These are phyloP conservation scores for Pleurotus pulmonarius DNA, from an alignment of 768 basidiomycete genomes.

Conservation along the genomic window DNA sequence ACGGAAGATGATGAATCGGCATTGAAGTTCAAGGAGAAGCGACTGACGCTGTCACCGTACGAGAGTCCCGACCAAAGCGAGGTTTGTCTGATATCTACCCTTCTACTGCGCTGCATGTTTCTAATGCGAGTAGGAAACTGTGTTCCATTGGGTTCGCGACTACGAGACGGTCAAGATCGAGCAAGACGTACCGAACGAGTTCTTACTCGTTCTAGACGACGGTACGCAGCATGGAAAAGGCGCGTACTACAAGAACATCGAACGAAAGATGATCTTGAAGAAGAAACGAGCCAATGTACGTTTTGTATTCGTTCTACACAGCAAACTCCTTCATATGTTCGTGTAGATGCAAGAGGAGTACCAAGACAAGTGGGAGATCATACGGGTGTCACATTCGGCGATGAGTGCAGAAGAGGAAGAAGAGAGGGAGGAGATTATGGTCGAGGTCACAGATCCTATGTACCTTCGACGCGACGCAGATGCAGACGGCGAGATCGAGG, in stretches of 20 bases:
- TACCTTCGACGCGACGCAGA: conserved; percentile 52
- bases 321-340: neutral
- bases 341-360: conserved; percentile 66
- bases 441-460: conserved; percentile 73
- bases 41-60: conserved; percentile 37
- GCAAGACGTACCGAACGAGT: conserved; percentile 83
- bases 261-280: conserved; percentile 83
- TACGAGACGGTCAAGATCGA: conserved; percentile 87
- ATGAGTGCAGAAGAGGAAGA: conserved; percentile 74
- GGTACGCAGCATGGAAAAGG: conserved; percentile 55
- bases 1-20: conserved; percentile 74
- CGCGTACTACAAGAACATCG: conserved; percentile 88
- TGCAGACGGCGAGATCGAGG: conserved; percentile 63
- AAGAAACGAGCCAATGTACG: conserved; percentile 79
- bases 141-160: conserved; percentile 77
- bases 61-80: conserved; percentile 52
- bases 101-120: neutral
- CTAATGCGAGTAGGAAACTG: conserved; percentile 45
- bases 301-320: conserved; percentile 11
- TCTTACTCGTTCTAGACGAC: conserved; percentile 70
- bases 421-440: conserved; percentile 74
- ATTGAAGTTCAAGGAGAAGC: conserved; percentile 56
- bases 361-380: conserved; percentile 79
- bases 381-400: conserved; percentile 65
- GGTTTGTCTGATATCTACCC: conserved; percentile 27